These are phyloP conservation scores for Botrytis tulipae DNA, from an alignment of 2,329 filamentous ascomycete species.

Conservation along the genomic window DNA sequence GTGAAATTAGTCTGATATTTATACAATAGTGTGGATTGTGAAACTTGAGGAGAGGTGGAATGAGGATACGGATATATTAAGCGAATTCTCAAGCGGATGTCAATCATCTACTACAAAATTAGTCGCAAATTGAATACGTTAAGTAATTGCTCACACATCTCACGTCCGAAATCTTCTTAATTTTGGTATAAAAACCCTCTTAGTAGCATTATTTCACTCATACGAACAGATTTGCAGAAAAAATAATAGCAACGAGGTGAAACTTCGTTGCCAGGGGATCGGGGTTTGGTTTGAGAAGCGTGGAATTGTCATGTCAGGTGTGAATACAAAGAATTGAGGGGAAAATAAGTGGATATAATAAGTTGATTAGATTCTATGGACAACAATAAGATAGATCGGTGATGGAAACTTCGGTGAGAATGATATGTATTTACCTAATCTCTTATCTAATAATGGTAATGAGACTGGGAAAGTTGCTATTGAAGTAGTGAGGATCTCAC, in stretches of 20 bases:
- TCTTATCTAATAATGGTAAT: neutral
- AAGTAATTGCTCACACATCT: neutral
- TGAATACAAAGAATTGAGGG: neutral
- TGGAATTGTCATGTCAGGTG: neutral
- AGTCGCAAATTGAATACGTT: neutral
- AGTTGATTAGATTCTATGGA: rapidly evolving
- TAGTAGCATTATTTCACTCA: neutral
- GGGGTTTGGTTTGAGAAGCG: neutral
- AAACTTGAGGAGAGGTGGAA: neutral
- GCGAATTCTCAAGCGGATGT: neutral
- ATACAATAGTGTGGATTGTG: neutral
- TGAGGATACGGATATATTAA: neutral
- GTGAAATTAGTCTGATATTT: neutral
- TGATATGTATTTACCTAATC: too few species aligned
- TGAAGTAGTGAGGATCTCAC: neutral
- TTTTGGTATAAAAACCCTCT: neutral
- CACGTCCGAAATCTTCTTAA: rapidly evolving
- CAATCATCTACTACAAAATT: neutral
- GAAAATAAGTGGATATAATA: neutral
- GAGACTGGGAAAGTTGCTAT: neutral
- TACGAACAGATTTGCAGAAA: neutral
- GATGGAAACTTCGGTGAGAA: neutral
- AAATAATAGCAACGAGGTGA: neutral
- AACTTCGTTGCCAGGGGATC: neutral
- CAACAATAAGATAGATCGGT: neutral